Evolutionary conservation across 345 rosid genomes (phyloP).

Genomic region (Aethionema arabicum): DNA sequence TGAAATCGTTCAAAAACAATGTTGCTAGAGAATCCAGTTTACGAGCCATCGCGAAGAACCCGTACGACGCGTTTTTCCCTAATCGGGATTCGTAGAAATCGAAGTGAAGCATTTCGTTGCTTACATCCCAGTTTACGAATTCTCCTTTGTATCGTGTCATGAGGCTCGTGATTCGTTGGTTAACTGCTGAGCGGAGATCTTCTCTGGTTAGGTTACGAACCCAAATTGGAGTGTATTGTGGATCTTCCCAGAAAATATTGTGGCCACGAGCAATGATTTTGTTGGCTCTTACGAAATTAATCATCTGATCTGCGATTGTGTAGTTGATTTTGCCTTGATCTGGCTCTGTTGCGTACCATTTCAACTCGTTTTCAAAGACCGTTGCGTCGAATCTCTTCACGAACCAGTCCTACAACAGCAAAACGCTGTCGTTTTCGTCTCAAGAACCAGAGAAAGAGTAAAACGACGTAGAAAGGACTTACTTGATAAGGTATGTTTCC

Average conservation of each 20-base stretch:
- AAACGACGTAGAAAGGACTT: constrained; percentile 9
- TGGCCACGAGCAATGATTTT: constrained; percentile 70
- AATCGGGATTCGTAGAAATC: constrained; percentile 68
- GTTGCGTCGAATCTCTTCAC: constrained; percentile 77
- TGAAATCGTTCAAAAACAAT: constrained; percentile 75
- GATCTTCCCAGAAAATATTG: constrained; percentile 94
- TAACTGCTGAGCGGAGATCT: constrained; percentile 56
- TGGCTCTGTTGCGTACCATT: constrained; percentile 90
- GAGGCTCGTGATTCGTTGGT: constrained; percentile 60
- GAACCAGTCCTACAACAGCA: constrained; percentile 61
- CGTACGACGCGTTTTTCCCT: constrained; percentile 61
- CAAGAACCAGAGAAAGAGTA: not conserved
- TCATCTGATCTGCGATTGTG: constrained; percentile 60
- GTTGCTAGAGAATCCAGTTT: constrained; percentile 63
- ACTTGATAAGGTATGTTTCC: constrained; percentile 75
- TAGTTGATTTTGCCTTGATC: constrained; percentile 63
- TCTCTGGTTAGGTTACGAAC: constrained; percentile 46
- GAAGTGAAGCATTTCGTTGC: constrained; percentile 89
- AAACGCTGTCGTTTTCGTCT: too few species aligned
- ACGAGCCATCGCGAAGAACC: constrained; percentile 61
- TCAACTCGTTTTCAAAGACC: constrained; percentile 84
- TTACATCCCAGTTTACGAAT: constrained; percentile 81
- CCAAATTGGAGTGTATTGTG: constrained; percentile 66
- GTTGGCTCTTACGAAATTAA: constrained; percentile 58
- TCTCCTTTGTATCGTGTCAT: constrained; percentile 74